Percentiles rank a stretch among this genome's conserved stretches.
These are phyloP conservation scores for Barnettozyma pratensis DNA, from an alignment of 805 yeast species.

Conservation along the genomic window DNA sequence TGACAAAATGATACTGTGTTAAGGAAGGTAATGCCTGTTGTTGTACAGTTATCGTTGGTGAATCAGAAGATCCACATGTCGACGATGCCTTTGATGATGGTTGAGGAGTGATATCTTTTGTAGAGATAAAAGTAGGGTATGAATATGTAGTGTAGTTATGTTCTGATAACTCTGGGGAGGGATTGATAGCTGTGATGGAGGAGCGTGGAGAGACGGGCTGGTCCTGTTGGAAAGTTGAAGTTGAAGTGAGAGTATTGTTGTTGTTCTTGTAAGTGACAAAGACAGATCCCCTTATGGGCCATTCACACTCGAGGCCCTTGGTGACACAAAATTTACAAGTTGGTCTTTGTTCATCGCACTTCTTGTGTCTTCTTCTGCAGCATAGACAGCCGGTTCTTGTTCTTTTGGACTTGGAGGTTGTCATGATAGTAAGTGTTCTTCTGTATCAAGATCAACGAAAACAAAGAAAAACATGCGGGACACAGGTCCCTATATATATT, in stretches of 20 bases:
- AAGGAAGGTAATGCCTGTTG: conserved; percentile 6
- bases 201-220: background rate
- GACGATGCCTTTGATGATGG: too few species aligned
- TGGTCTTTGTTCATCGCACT: conserved; percentile 50
- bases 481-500: too few species aligned
- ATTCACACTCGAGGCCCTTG: conserved; percentile 27
- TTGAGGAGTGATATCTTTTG: too few species aligned
- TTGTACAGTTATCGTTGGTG: background rate
- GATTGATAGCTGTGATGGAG: background rate
- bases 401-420: conserved; percentile 21
- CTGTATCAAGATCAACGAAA: too few species aligned
- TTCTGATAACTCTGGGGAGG: too few species aligned
- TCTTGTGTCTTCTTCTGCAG: conserved; percentile 57
- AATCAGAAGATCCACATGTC: too few species aligned
- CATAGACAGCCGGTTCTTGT: conserved; percentile 51
- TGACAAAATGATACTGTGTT: conserved; percentile 9
- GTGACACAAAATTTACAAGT: conserved; percentile 38
- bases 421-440: background rate
- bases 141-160: too few species aligned
- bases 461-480: too few species aligned
- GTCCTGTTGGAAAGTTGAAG: background rate
- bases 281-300: conserved; percentile 17
- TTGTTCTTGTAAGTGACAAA: conserved; percentile 13
- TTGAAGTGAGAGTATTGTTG: background rate
- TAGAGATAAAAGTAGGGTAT: too few species aligned